Evolutionary conservation across 1,284 basidiomycete species (phyloP), one percentile per base, ranked within the genome.

Genomic region (Somion occarium): DNA sequence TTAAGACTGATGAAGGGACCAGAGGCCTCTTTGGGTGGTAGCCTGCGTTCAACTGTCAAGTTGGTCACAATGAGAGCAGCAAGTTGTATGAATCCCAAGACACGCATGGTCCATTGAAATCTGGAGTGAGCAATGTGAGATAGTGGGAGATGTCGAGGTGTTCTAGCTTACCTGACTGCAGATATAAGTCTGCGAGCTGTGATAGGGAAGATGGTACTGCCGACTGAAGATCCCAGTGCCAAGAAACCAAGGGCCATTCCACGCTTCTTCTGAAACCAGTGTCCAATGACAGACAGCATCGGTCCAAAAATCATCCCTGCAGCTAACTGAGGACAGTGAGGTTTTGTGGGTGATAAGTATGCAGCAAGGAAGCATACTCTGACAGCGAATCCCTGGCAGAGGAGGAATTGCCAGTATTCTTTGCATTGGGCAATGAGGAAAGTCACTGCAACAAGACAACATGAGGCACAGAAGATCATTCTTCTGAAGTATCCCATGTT

Each of bases 51-150:
- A 38, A 82, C 51, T 0, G 73, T 69, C 49, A 80, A 46, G 61
- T 80, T 78, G 5, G 74, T 69, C 13, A 74, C 58, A 5, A 69
- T 66, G 2, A 80, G 63, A 1, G 67, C 60, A 20, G 69, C 55
- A 1, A 81, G 47, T 2, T 82, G 62, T 18, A 83, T 76, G 55
- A 83, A 78, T 0, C 73, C 81, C 19, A 82, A 61, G 43, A 80
- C 74, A 15, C 81, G 72, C 74, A 83, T 79, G 1, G 80, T 80
- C 82, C 82, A 83, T 49, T 67, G 64, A 59, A 83, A 83, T 5
- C 80, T 82, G 13, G 13, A 45, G 26, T 23, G 22, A 12, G 1
- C 2, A 2, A 15, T 7, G 30, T 34, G 15, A 34, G 30, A 34
- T 5, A 30, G 11, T 38, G 5, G 15, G 7, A 34, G 15, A 34